Evolutionary conservation across 805 yeast species (phyloP).

Genomic region (Yarrowia osloensis): DNA sequence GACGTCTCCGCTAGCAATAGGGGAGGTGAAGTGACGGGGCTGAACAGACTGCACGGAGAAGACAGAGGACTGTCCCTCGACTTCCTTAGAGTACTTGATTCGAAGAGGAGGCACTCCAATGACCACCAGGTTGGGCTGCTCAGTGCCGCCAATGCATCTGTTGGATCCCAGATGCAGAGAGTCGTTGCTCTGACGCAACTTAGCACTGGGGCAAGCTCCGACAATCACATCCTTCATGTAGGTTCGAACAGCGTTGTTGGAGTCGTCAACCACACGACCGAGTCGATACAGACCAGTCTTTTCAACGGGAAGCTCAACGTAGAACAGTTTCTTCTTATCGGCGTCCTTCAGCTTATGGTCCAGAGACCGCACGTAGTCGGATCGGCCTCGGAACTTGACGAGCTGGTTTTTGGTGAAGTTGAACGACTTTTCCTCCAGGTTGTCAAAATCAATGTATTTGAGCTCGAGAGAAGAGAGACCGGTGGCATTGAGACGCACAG

Average conservation of each 20-base stretch:
- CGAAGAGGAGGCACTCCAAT: constrained; percentile 80
- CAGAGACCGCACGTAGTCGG: constrained; percentile 32
- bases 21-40: constrained; percentile 51
- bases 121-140: constrained; percentile 55
- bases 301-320: constrained; percentile 63
- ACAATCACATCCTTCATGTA: constrained; percentile 63
- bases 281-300: constrained; percentile 80
- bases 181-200: constrained; percentile 47
- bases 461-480: constrained; percentile 64
- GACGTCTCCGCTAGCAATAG: constrained; percentile 36
- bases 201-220: constrained; percentile 76
- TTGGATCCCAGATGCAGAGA: constrained; percentile 42
- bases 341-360: constrained; percentile 9
- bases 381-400: constrained; percentile 40
- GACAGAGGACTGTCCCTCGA: constrained; percentile 46
- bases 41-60: constrained; percentile 50
- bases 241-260: constrained; percentile 59
- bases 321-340: constrained; percentile 42
- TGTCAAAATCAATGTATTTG: constrained; percentile 57
- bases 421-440: constrained; percentile 50
- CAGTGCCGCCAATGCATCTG: constrained; percentile 65
- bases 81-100: constrained; percentile 49
- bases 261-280: constrained; percentile 62
- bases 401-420: constrained; percentile 64
- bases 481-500: constrained; percentile 80